Evolutionary conservation across 192 early-diverging fungal species (phyloP).

Genomic region (Gigaspora rosea): DNA sequence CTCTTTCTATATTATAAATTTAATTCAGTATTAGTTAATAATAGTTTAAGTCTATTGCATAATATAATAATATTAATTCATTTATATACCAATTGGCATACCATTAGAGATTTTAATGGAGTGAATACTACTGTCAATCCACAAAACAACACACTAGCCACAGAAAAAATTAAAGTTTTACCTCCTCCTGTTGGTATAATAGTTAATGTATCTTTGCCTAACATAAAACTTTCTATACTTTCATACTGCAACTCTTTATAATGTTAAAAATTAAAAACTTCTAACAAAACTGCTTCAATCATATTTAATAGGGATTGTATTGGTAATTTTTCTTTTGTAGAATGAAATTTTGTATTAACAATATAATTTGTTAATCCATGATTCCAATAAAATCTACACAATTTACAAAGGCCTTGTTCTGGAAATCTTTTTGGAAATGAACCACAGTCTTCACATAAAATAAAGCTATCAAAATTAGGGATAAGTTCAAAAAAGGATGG

Average conservation of each 20-base stretch:
- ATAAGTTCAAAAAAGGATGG: background rate
- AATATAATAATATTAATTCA: too few relatives aligned
- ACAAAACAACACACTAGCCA: background rate
- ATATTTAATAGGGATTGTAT: background rate
- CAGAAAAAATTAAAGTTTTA: background rate
- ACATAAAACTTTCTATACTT: background rate
- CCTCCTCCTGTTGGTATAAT: background rate
- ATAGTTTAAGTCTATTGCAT: too few relatives aligned
- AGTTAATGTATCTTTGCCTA: background rate
- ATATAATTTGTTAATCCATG: too few relatives aligned
- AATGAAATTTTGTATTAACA: too few relatives aligned
- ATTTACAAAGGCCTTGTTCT: too few relatives aligned
- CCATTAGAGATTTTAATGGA: conserved; percentile 92
- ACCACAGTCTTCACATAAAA: background rate
- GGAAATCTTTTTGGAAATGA: conserved; percentile 8
- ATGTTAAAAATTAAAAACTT: background rate
- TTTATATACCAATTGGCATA: too few relatives aligned
- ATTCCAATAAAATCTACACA: too few relatives aligned
- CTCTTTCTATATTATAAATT: too few relatives aligned
- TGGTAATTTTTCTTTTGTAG: too few relatives aligned
- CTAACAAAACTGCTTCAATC: background rate
- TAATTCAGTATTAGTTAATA: too few relatives aligned
- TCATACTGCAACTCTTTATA: background rate
- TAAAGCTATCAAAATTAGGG: background rate
- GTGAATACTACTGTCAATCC: conserved; percentile 88